Conservation (phyloP, 805 yeast genomes). For the Cyberlindnera galapagoensis region DNA sequence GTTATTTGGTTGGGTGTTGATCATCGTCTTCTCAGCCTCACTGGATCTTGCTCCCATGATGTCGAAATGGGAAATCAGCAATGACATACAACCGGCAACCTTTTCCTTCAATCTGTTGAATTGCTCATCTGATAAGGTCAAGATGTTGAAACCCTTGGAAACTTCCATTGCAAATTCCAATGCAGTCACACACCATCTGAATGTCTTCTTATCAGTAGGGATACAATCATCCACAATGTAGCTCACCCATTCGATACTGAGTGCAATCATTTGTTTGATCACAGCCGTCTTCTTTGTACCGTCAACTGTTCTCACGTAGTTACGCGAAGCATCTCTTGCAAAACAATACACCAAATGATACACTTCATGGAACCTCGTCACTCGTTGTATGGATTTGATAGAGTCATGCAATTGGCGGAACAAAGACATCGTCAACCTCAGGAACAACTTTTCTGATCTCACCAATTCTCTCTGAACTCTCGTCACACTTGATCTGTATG, state of each 20-base stretch:
- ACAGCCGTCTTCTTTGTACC: conserved; percentile 59
- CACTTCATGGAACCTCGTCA: conserved; percentile 65
- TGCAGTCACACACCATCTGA: conserved; percentile 94
- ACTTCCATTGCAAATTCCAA: conserved; percentile 93
- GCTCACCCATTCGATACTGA: conserved; percentile 86
- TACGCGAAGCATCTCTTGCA: conserved; percentile 75
- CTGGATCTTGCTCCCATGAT: conserved; percentile 95
- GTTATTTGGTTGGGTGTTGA: conserved; percentile 33
- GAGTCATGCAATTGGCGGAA: conserved; percentile 50
- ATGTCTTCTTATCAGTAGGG: conserved; percentile 86
- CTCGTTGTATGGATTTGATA: conserved; percentile 47
- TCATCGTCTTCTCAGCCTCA: conserved; percentile 48
- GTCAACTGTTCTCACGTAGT: conserved; percentile 59
- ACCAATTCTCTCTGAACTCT: conserved; percentile 69
- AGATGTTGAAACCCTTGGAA: conserved; percentile 83
- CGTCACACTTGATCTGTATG: conserved; percentile 63
- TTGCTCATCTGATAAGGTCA: conserved; percentile 72
- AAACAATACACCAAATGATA: conserved; percentile 70
- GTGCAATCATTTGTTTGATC: conserved; percentile 62
- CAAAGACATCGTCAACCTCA: conserved; percentile 57
- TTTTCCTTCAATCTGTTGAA: conserved; percentile 66
- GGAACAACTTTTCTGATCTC: conserved; percentile 58
- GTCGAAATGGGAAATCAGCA: conserved; percentile 91
- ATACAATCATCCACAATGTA: conserved; percentile 92
- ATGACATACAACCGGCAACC: conserved; percentile 91